Evolutionary conservation across 305 asterid genomes (phyloP).

Genomic region (Caryopteris hybrid): DNA sequence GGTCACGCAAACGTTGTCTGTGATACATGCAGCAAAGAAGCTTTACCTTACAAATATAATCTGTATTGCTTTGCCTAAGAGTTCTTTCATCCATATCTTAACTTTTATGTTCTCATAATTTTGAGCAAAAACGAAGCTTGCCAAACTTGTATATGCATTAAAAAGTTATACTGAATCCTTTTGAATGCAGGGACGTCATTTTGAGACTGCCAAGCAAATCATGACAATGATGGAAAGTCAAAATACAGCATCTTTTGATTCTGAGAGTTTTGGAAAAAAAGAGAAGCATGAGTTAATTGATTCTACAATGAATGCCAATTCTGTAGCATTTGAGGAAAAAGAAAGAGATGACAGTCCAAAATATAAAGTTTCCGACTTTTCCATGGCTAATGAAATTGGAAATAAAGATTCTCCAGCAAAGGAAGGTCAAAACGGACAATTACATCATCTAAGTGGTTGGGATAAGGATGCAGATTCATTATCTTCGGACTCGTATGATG

Average conservation of each 20-base stretch:
- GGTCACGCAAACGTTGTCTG: neutral
- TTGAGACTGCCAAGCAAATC: conserved; percentile 36
- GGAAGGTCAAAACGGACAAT: conserved; percentile 11
- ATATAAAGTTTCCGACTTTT: conserved; percentile 24
- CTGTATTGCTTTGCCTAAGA: neutral
- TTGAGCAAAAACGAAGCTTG: neutral
- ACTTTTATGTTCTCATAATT: neutral
- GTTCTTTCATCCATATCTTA: neutral
- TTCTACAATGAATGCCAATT: conserved; percentile 11
- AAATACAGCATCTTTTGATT: conserved; percentile 29
- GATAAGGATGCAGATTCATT: conserved; percentile 35
- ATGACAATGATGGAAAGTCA: conserved; percentile 52
- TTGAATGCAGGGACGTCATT: conserved; percentile 32
- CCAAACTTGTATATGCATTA: conserved; percentile 2
- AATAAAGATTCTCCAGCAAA: conserved; percentile 13
- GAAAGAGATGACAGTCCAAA: conserved; percentile 26
- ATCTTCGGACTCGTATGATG: conserved; percentile 26
- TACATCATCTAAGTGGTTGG: conserved; percentile 2
- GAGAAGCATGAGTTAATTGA: conserved; percentile 22
- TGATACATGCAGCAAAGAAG: no score
- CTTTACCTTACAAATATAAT: no score
- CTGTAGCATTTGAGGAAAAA: conserved; percentile 21
- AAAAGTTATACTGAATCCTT: conserved; percentile 7
- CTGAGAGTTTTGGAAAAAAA: conserved; percentile 26
- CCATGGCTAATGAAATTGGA: conserved; percentile 19